A percentile compares a stretch with the other conserved stretches of the same genome.
Conservation (phyloP, 306 rosid genomes). For the Cicer judaicum region DNA sequence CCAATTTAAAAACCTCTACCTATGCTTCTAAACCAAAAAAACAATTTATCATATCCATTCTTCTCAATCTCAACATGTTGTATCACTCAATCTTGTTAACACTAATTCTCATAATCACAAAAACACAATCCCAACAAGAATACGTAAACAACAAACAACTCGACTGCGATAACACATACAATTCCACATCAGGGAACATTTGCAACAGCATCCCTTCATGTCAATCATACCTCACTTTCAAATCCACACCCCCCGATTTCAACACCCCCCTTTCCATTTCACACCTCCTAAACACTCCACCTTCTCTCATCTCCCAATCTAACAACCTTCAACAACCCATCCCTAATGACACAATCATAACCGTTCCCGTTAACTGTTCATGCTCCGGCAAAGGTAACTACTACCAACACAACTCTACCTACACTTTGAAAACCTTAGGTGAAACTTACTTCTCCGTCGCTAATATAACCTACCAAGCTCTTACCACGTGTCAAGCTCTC, state of each 20-base stretch:
- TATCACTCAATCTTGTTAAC: background rate
- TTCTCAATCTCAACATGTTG: background rate
- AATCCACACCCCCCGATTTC: conserved; percentile 48
- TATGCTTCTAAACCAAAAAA: background rate
- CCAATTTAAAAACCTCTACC: background rate
- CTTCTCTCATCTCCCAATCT: conserved; percentile 47
- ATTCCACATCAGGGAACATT: conserved; percentile 52
- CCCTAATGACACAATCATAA: conserved; percentile 41
- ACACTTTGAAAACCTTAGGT: background rate
- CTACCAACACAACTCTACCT: conserved; percentile 63
- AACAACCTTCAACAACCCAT: conserved; percentile 54
- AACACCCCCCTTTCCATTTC: conserved; percentile 49
- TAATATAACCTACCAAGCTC: conserved; percentile 65
- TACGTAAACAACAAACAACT: conserved; percentile 70
- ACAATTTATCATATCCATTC: background rate
- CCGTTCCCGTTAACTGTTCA: conserved; percentile 66
- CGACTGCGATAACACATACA: conserved; percentile 41
- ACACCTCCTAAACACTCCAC: conserved; percentile 47
- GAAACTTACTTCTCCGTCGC: conserved; percentile 67
- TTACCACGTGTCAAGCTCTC: conserved; percentile 74
- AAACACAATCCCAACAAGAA: conserved; percentile 51
- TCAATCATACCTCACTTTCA: conserved; percentile 69
- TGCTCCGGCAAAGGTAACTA: conserved; percentile 44
- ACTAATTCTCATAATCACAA: background rate
- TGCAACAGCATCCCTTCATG: conserved; percentile 61